Base-by-base conservation (phyloP, 2,329 filamentous ascomycete genomes). In the Colletotrichum nymphaeae region DNA sequence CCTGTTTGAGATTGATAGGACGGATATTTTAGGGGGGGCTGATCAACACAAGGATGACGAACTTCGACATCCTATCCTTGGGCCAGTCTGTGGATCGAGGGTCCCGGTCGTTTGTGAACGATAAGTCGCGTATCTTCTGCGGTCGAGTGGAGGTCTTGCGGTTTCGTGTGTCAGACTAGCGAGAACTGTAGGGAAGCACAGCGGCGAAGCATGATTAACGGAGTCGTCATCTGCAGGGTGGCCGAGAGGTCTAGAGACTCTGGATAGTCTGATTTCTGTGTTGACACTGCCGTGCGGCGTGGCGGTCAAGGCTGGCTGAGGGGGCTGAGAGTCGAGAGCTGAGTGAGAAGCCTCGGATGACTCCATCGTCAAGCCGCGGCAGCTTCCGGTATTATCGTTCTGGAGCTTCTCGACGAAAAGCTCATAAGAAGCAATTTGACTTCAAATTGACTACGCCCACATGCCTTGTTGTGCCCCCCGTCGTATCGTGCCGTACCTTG, bases 1-100 rank as follows among this genome's bases (percentile, higher is more conserved):
- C 76, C 76, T 78, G 87, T 89, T 88, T 89, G 88, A 88, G 83
- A 83, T 86, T 86, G 81, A 88, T 86, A 84, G 84, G 82, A 85
- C 80, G 82, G 81, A 78, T 82, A 84, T 84, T 84, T 82, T 79
- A 77, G 80, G 80, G 77, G 80, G 80, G 82, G 82, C 81, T 84
- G 85, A 86, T 87, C 83, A 81, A 75, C 86, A 75, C 66, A 84
- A 80, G 78, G 84, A 75, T 74, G 58, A 52, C 49, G 67, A 70
- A 60, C 60, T 57, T 71, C 63, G n/a, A 42, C 62, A 63, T 74
- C 62, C 72, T 74, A 57, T 57, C 28, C 56, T 63, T 74, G 72
- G 72, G 67, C 46, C 57, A 57, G 72, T 55, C 68, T 72, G 63
- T 72, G 70, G 64, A 81, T 79, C 80, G 69, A 74, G 69, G 72